A percentile compares a stretch with the other conserved stretches of the same genome.
phyloP scores from a whole-genome alignment of 2,329 filamentous ascomycete species.

The Pestalotiopsis sp. region DNA sequence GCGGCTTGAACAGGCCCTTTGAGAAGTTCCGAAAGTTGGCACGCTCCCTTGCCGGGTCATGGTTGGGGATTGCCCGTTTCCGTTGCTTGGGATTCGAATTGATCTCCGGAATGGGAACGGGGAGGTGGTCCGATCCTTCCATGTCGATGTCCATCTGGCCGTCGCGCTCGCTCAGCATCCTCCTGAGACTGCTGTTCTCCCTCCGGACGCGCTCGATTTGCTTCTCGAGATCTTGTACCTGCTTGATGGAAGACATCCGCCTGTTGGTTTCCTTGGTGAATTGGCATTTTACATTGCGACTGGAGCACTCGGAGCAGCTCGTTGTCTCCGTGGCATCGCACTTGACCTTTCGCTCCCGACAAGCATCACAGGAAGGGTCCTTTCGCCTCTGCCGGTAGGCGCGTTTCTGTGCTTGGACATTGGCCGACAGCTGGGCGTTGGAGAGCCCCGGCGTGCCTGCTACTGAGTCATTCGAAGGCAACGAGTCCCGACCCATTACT shows the following conservation, averaged over 20 bases:
- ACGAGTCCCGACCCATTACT: constrained; percentile 60
- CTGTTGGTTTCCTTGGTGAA: constrained; percentile 99
- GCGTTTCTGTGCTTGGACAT: constrained; percentile 78
- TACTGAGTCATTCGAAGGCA: constrained; percentile 61
- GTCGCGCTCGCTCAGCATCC: constrained; percentile 58
- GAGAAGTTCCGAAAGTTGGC: constrained; percentile 73
- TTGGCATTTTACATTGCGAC: constrained; percentile 94
- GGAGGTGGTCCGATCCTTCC: constrained; percentile 50
- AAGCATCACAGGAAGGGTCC: constrained; percentile 97
- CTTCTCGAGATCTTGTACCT: constrained; percentile 95
- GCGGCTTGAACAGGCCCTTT: constrained; percentile 79
- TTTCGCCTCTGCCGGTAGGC: constrained; percentile 95
- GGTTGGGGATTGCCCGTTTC: constrained; percentile 61
- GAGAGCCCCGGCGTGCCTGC: constrained; percentile 55
- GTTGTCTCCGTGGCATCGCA: constrained; percentile 96
- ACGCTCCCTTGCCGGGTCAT: constrained; percentile 73
- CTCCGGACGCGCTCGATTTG: constrained; percentile 80
- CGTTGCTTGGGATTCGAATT: constrained; percentile 67
- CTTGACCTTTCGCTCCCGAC: constrained; percentile 81
- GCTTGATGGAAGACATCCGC: constrained; percentile 99
- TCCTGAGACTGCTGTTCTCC: constrained; percentile 75
- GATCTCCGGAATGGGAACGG: constrained; percentile 64
- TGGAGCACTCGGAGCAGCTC: constrained; percentile 96
- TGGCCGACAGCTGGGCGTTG: constrained; percentile 42
- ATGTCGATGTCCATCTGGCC: constrained; percentile 53